Evolutionary conservation across 306 rosid species (phyloP).

Genomic region (Ziziphus jujuba): DNA sequence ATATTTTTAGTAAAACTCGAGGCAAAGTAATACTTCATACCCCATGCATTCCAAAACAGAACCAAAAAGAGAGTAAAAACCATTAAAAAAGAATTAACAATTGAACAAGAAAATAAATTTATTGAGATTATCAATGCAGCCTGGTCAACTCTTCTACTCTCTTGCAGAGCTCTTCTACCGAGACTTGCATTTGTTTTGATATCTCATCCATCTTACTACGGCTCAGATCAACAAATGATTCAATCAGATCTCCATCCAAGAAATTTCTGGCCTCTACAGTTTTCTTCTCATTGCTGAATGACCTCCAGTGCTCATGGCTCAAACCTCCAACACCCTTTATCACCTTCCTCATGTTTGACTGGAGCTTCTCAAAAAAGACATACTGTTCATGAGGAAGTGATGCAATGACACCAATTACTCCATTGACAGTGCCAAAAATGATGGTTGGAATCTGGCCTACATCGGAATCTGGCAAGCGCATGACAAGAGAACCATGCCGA

Average conservation of each 20-base stretch:
- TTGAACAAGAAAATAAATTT: not conserved
- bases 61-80: not conserved
- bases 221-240: slow-evolving; percentile 89
- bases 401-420: slow-evolving; percentile 94
- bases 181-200: slow-evolving; percentile 65
- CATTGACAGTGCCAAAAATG: slow-evolving; percentile 91
- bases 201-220: slow-evolving; percentile 87
- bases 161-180: slow-evolving; percentile 95
- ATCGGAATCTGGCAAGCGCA: slow-evolving; percentile 95
- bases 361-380: slow-evolving; percentile 84
- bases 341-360: slow-evolving; percentile 83
- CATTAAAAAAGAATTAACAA: slow-evolving; percentile 7
- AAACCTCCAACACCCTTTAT: slow-evolving; percentile 97
- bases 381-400: slow-evolving; percentile 92
- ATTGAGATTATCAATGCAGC: slow-evolving; percentile 59
- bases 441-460: slow-evolving; percentile 94
- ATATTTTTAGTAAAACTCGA: not conserved
- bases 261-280: slow-evolving; percentile 79
- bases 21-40: not conserved
- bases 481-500: slow-evolving; percentile 83
- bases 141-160: slow-evolving; percentile 93
- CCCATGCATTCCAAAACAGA: not conserved
- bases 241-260: slow-evolving; percentile 95
- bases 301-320: slow-evolving; percentile 98
- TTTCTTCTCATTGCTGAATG: slow-evolving; percentile 88